Percentiles rank a stretch among this genome's conserved stretches.
Conservation (phyloP, 2,329 filamentous ascomycete species). For the Pyrenochaeta sp. region DNA sequence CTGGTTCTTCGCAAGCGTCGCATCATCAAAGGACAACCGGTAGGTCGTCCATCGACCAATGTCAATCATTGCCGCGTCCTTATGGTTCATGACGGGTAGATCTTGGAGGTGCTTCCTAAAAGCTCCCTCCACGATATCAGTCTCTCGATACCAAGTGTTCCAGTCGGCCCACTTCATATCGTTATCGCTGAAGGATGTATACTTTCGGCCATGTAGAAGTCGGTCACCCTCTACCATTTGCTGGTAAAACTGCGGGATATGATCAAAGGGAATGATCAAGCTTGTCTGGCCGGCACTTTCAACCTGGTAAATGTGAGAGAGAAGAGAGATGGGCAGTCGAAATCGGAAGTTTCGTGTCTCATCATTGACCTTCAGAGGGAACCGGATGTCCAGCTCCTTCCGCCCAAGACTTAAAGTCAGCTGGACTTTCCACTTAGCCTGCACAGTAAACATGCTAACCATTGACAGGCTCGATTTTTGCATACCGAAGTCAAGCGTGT, state of each 20-base stretch:
- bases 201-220: slow-evolving; percentile 8
- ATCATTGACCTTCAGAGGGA: slow-evolving; percentile 42
- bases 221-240: slow-evolving; percentile 26
- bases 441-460: slow-evolving; percentile 64
- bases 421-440: slow-evolving; percentile 31
- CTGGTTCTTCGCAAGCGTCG: slow-evolving; percentile 36
- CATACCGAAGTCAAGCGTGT: slow-evolving; percentile 68
- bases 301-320: slow-evolving; percentile 50
- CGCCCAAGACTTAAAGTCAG: slow-evolving; percentile 54
- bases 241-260: slow-evolving; percentile 55
- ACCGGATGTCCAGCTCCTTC: slow-evolving; percentile 56
- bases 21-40: slow-evolving; percentile 56
- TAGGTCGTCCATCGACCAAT: slow-evolving; percentile 72
- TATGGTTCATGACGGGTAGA: slow-evolving; percentile 46
- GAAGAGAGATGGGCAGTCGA: slow-evolving; percentile 54
- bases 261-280: slow-evolving; percentile 45
- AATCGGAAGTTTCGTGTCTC: slow-evolving; percentile 48
- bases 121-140: slow-evolving; percentile 62
- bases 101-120: slow-evolving; percentile 21
- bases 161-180: slow-evolving; percentile 61
- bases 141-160: slow-evolving; percentile 69
- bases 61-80: slow-evolving; percentile 63
- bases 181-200: slow-evolving; percentile 22
- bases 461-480: slow-evolving; percentile 63
- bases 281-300: slow-evolving; percentile 4